These are phyloP conservation scores for Verticillium isaacii DNA, from an alignment of 2,329 filamentous ascomycete species.

Conservation along the genomic window DNA sequence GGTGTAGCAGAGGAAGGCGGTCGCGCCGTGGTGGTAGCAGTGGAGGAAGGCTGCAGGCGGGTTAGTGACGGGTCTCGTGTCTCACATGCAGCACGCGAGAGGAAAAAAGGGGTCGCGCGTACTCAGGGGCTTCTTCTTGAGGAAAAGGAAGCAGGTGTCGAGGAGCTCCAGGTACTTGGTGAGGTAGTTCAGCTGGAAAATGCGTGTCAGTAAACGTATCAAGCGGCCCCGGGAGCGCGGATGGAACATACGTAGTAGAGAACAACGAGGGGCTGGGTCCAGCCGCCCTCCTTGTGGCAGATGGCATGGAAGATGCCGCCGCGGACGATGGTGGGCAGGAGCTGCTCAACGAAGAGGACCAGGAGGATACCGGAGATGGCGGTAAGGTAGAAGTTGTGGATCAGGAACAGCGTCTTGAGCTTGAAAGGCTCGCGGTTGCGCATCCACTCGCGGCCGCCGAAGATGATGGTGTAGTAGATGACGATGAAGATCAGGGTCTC, in stretches of 20 bases:
- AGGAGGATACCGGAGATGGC: slow-evolving; percentile 76
- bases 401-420: slow-evolving; percentile 83
- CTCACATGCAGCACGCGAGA: neutral
- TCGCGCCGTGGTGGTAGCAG: slow-evolving; percentile 98
- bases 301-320: slow-evolving; percentile 86
- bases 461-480: slow-evolving; percentile 89
- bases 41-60: slow-evolving; percentile 75
- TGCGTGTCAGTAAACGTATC: neutral
- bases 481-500: slow-evolving; percentile 76
- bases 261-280: slow-evolving; percentile 88
- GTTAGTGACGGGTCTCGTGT: slow-evolving; percentile 21
- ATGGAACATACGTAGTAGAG: slow-evolving; percentile 80
- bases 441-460: slow-evolving; percentile 90
- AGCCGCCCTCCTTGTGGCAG: slow-evolving; percentile 76
- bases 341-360: slow-evolving; percentile 83
- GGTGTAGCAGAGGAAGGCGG: slow-evolving; percentile 94
- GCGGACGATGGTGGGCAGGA: slow-evolving; percentile 76
- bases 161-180: slow-evolving; percentile 96
- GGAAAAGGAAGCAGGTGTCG: slow-evolving; percentile 93
- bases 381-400: slow-evolving; percentile 95
- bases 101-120: slow-evolving; percentile 23
- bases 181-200: slow-evolving; percentile 81
- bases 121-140: slow-evolving; percentile 99
- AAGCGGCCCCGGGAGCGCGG: slow-evolving; percentile 15
- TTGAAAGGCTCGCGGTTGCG: slow-evolving; percentile 79